phyloP scores from a whole-genome alignment of 768 basidiomycete genomes.

The Clitopilus hobsonii region DNA sequence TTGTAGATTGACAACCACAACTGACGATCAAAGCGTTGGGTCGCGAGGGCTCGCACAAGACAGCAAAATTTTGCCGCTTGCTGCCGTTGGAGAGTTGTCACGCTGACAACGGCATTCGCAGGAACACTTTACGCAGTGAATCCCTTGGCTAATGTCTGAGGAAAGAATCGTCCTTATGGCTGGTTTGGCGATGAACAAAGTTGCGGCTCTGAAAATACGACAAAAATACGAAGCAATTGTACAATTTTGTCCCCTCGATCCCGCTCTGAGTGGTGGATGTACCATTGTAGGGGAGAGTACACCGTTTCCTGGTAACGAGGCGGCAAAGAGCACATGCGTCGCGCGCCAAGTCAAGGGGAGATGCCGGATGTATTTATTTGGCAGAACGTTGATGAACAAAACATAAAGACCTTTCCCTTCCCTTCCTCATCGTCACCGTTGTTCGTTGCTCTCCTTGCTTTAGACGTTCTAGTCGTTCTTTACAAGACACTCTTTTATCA shows the following conservation, averaged over 20 bases:
- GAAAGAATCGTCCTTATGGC: no score
- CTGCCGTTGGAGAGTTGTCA: not conserved
- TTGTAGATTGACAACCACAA: not conserved
- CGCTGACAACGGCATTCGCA: not conserved
- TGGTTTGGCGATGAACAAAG: no score
- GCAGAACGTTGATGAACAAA: not conserved
- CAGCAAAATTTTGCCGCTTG: not conserved
- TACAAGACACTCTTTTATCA: constrained; percentile 17
- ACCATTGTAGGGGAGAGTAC: not conserved
- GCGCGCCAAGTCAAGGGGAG: constrained; percentile 4
- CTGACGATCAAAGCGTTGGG: no score
- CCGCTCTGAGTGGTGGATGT: not conserved
- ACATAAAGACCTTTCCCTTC: constrained; percentile 4
- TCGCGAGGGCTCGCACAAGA: no score
- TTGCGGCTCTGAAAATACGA: no score
- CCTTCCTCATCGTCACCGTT: not conserved
- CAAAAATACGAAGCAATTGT: not conserved
- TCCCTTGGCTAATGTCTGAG: not conserved
- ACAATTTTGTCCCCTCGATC: no score
- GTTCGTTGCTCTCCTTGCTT: not conserved
- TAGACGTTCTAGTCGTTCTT: constrained; percentile 14
- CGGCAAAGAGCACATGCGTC: not conserved
- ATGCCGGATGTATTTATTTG: constrained; percentile 13
- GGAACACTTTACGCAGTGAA: not conserved
- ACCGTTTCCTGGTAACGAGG: not conserved